phyloP scores from a whole-genome alignment of 2,329 filamentous ascomycete genomes.

The Fusarium austroafricanum region DNA sequence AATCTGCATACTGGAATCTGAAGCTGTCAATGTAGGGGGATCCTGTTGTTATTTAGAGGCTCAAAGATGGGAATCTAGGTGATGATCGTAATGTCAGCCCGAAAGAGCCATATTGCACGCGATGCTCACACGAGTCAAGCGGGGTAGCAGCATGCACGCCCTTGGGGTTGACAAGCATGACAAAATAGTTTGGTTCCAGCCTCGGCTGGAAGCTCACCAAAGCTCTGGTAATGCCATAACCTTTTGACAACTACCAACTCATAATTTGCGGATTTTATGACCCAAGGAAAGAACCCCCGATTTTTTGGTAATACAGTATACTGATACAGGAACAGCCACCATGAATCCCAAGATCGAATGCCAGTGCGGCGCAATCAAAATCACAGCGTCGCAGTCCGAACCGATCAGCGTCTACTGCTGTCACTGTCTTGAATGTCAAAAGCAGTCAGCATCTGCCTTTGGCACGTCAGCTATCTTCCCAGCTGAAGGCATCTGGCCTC shows the following conservation, averaged over 20 bases:
- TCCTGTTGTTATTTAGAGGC: background rate
- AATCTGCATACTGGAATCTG: background rate
- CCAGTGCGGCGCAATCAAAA: slow-evolving; percentile 55
- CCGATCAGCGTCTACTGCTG: slow-evolving; percentile 57
- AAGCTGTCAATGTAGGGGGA: no score
- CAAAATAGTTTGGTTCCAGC: background rate
- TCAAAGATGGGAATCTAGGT: background rate
- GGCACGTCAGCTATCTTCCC: slow-evolving; percentile 59
- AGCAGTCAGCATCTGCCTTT: slow-evolving; percentile 59
- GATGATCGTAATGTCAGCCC: background rate
- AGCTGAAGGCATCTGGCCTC: slow-evolving; percentile 55
- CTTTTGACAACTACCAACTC: background rate
- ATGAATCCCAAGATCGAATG: slow-evolving; percentile 49
- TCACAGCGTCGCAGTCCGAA: slow-evolving; percentile 51
- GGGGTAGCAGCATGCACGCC: background rate
- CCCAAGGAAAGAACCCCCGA: background rate
- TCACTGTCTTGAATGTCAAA: slow-evolving; percentile 60
- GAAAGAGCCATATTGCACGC: background rate
- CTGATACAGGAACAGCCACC: background rate
- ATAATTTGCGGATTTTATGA: background rate
- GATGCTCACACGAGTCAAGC: background rate
- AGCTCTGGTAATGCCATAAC: background rate
- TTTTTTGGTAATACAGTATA: background rate
- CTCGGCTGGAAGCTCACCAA: background rate
- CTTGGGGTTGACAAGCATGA: slow-evolving; percentile 13